These are phyloP conservation scores for Trametes polyzona DNA, from an alignment of 1,284 basidiomycete genomes.

Conservation along the genomic window DNA sequence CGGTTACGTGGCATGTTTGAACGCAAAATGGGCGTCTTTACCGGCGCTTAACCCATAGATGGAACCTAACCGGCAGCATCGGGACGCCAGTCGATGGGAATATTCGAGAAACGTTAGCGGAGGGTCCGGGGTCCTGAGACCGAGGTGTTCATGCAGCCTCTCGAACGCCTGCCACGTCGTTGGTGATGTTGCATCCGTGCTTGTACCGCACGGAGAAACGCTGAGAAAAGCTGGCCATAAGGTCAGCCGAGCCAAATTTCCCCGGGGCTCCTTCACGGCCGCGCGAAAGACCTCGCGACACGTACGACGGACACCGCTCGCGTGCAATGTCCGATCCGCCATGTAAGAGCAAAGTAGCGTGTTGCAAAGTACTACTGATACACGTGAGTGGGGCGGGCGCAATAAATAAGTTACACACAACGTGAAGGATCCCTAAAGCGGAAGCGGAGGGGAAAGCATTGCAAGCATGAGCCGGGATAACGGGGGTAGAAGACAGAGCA, in stretches of 20 bases:
- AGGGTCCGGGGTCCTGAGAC: slow-evolving; percentile 14
- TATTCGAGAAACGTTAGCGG: slow-evolving; percentile 17
- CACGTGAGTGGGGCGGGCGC: slow-evolving; percentile 14
- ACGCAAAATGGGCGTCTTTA: neutral
- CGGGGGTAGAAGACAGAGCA: neutral
- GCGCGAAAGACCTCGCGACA: neutral
- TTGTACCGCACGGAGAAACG: slow-evolving; percentile 19
- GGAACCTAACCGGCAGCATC: too few relatives aligned
- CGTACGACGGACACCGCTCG: slow-evolving; percentile 1
- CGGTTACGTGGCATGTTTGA: slow-evolving; percentile 16
- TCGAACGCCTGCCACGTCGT: slow-evolving; percentile 22
- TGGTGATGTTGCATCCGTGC: slow-evolving; percentile 16
- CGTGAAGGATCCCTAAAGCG: neutral
- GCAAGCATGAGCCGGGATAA: neutral
- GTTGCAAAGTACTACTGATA: slow-evolving; percentile 21
- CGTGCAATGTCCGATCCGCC: too few relatives aligned
- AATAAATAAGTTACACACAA: slow-evolving; percentile 27
- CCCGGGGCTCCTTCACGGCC: slow-evolving; percentile 1
- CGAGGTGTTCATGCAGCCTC: neutral
- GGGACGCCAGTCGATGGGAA: too few relatives aligned
- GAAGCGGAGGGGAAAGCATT: neutral
- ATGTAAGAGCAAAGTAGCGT: slow-evolving; percentile 2
- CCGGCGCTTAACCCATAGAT: too few relatives aligned
- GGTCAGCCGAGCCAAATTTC: slow-evolving; percentile 9
- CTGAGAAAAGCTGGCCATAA: slow-evolving; percentile 10